Evolutionary conservation across 2,329 filamentous ascomycete genomes (phyloP), one percentile per base, ranked within the genome.

Genomic region (Xenoacremonium recifei): DNA sequence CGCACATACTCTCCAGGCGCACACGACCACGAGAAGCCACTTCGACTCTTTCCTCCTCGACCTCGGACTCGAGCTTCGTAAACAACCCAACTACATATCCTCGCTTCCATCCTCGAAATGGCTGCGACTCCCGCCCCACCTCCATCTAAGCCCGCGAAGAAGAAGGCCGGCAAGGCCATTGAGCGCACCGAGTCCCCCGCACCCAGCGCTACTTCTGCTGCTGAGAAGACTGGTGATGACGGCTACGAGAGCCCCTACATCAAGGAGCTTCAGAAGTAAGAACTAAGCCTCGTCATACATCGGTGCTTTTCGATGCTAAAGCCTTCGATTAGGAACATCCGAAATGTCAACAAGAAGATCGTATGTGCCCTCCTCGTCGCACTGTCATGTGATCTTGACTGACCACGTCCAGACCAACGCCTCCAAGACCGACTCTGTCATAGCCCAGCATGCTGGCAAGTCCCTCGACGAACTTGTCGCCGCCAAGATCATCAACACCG

Each of bases 311-410:
- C 4, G 20, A 35, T 50, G 37, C 53, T 63, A 42, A 63, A 38
- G 20, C 12, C 16, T 11, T 7, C 12, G 10, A 5, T 18, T 54
- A 96, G 90, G 77, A 89, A 82, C 67, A 87, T 96, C 58, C 90
- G 92, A 62, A 95, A 93, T 67, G 73, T 93, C 60, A 87, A 84
- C 75, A 97, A 96, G 80, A 96, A 96, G 72, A 84, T 97, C 59
- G 89, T 95, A 70, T 72, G 87, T 73, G 41, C 5, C 23, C 36
- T 23, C 33, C 20, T 13, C 6, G 10, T 12, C 4, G 12, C 19
- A 21, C 23, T 35, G 31, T 13, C 19, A 34, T 32, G 18, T 32
- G 18, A 30, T 30, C 21, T 30, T 40, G 33, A 44, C 38, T 41
- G 12, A 27, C 21, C n/a, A 12, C 25, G 19, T 29, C 11, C 47